Evolutionary conservation across 371 early-diverging fungal genomes (phyloP), one percentile per base, ranked within the genome.

Genomic region (Rhizopus stolonifer): DNA sequence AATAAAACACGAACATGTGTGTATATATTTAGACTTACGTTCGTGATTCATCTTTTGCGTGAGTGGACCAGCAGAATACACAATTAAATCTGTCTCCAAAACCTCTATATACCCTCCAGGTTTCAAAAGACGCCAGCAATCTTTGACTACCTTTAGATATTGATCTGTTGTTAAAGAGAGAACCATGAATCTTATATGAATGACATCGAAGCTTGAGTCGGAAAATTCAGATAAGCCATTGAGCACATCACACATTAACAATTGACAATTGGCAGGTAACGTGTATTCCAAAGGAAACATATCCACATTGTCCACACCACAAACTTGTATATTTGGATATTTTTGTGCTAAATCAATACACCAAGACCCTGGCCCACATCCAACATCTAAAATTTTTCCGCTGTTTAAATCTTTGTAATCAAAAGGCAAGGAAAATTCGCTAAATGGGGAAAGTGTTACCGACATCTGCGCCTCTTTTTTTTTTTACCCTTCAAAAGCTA

Each of bases 401-500:
- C 38, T 34, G 2, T 34, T 15, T n/a, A 69, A 26, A 8, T 59
- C 52, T 21, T 40, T 22, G 23, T 65, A 62, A 31, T 65, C 58
- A 38, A 65, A 60, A 2, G 70, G 70, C 18, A 65, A 43, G 10
- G 45, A 53, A 39, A 62, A 67, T 32, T 67, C 70, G 17, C 69
- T 63, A 31, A 34, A 29, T 32, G 31, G 31, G 36, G 15, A 46
- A 34, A 19, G 22, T 31, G 36, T 36, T 29, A 29, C 29, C 11
- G 9, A 29, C 6, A 29, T 29, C 6, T 29, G 9, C 29, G 6
- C 6, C 11, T 29, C 11, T 29, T 33, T 22, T 22, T 22, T 13
- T 18, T n/a, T 44, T 53, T 68, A 68, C 69, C 65, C 71, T 53
- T 67, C 64, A 59, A 70, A 70, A 1, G 71, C 71, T 4, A 70